A percentile compares a stretch with the other conserved stretches of the same genome.
phyloP scores from a whole-genome alignment of 305 asterid species.

The Andrographis paniculata region DNA sequence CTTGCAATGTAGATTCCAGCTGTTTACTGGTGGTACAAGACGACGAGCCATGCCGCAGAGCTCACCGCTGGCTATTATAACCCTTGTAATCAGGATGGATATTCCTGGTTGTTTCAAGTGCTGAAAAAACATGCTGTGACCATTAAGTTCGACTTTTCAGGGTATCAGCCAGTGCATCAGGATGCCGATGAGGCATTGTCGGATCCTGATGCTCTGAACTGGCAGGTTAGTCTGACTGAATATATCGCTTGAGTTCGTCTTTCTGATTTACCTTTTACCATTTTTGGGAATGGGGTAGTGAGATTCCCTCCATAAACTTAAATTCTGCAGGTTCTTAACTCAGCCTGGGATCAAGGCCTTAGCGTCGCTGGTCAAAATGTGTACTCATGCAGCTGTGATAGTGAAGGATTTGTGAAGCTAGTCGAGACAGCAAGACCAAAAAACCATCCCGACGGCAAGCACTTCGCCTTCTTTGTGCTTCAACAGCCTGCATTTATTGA shows the following conservation, averaged over 20 bases:
- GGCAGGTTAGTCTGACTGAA: conserved; percentile 57
- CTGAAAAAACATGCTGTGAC: conserved; percentile 48
- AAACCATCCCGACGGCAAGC: conserved; percentile 51
- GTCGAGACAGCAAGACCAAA: conserved; percentile 50
- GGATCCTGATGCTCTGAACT: conserved; percentile 51
- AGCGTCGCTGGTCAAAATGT: conserved; percentile 54
- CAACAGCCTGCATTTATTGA: conserved; percentile 42
- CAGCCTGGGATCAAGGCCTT: conserved; percentile 57
- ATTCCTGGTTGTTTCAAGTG: conserved; percentile 43
- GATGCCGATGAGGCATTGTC: conserved; percentile 44
- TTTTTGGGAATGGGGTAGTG: no score
- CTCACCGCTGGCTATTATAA: conserved; percentile 68
- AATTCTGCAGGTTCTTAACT: conserved; percentile 45
- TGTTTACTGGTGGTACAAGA: conserved; percentile 68
- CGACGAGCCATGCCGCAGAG: conserved; percentile 79
- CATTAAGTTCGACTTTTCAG: conserved; percentile 36
- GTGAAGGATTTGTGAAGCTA: conserved; percentile 46
- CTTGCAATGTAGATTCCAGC: conserved; percentile 48
- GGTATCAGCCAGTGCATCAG: conserved; percentile 30
- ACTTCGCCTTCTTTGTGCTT: conserved; percentile 40
- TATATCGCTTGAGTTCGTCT: no score
- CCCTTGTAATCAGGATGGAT: conserved; percentile 59
- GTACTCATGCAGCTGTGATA: conserved; percentile 35
- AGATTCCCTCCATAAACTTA: neutral
- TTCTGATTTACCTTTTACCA: no score